phyloP scores from a whole-genome alignment of 495 filamentous ascomycete genomes.

The Xylona heveae region DNA sequence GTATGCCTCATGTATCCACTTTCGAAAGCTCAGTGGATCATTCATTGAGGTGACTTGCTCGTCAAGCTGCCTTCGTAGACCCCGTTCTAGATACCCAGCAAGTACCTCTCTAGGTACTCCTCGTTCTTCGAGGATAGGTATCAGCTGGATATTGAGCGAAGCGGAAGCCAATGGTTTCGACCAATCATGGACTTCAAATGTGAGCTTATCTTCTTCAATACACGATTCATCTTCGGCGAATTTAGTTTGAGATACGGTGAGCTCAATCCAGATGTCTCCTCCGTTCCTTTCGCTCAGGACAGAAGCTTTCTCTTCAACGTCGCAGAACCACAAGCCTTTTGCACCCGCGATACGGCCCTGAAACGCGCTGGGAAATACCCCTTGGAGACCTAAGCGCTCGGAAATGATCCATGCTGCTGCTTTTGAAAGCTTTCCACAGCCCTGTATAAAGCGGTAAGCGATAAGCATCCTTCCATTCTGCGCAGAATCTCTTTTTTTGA shows the following conservation, averaged over 20 bases:
- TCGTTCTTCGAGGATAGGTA: conserved; percentile 53
- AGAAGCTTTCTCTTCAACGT: conserved; percentile 21
- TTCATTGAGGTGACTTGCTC: conserved; percentile 35
- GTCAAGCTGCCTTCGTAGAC: conserved; percentile 35
- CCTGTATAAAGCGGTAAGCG: conserved; percentile 3
- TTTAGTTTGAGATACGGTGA: conserved; percentile 62
- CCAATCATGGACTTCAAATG: conserved; percentile 50
- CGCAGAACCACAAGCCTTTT: conserved; percentile 80
- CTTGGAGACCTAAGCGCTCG: conserved; percentile 31
- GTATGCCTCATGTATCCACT: conserved; percentile 34
- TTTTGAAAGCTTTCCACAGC: conserved; percentile 51
- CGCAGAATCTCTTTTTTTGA: background rate
- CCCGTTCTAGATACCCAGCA: conserved; percentile 31
- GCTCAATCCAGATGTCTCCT: conserved; percentile 47
- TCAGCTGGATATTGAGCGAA: conserved; percentile 52
- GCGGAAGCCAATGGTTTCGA: conserved; percentile 40
- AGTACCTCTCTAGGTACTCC: conserved; percentile 35
- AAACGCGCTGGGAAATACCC: conserved; percentile 44
- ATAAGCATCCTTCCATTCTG: no score
- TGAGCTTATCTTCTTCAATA: conserved; percentile 26
- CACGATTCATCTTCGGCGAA: conserved; percentile 26
- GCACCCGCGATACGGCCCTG: conserved; percentile 69
- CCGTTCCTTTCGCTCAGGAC: conserved; percentile 13
- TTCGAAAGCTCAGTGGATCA: conserved; percentile 23
- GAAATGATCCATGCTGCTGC: conserved; percentile 36